Base-by-base conservation (phyloP, 2,329 filamentous ascomycete species). In the Diaporthe ampelina region DNA sequence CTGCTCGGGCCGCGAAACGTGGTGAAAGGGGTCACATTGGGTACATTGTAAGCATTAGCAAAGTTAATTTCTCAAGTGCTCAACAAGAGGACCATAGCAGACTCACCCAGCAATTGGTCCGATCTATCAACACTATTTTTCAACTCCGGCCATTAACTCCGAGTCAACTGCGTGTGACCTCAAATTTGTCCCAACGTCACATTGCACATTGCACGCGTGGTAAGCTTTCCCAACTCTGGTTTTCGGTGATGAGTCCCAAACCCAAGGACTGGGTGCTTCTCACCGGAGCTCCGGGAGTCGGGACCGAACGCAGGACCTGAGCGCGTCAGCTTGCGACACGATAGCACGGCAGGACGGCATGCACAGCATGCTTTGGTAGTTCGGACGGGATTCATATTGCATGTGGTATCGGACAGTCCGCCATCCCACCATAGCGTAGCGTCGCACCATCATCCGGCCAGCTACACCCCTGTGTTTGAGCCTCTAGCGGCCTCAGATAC, bases 391-490 rank as follows among this genome's bases (percentile, higher is more conserved):
- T 54, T 68, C 32, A 54, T 68, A 40, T 68, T 26, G 32, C 48
- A 21, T 21, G 21, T 68, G 15, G 63, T 37, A 68, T 68, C 48
- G 63, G 48, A 40, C 48, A 15, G 29, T 40, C 63, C 63, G n/a
- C 63, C 48, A 68, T 68, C n/a, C 48, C 61, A 50, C 45, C 63
- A 61, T n/a, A 26, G 56, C 67, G 54, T 72, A 74, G 72, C 72
- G 72, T 74, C 72, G 72, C 72, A 74, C 72, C 72, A 74, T 71
- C n/a, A 65, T 19, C 45, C 61, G 32, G 21, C 50, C 29, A 54
- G 72, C 72, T 45, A 50, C 48, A 57, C 67, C 72, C 72, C 67
- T 63, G 72, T 74, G 72, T 74, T 74, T 74, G 72, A 74, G 67
- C 54, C 50, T 70, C 43, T 57, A 50, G 43, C 43, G 65, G 72